Base-by-base conservation (phyloP, 139 green algal species). In the Chara braunii region DNA sequence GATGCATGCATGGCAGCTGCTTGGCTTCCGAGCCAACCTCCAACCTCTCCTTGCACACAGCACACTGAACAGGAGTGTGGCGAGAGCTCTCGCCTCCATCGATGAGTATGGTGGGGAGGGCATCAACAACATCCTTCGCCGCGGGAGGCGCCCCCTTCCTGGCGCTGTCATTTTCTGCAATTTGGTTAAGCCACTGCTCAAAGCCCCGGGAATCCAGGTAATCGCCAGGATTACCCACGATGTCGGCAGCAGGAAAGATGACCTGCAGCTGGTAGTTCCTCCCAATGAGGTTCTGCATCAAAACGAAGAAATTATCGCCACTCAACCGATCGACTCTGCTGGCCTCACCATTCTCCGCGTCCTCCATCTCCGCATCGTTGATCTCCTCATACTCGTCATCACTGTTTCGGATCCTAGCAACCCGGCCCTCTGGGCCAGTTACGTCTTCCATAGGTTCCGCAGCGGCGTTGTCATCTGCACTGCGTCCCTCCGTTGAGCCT, bases 1-100 rank as follows among this genome's bases (percentile, higher is more conserved):
- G 29, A 32, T 73, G 64, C 18, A 40, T 23, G 56, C 64, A 73
- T 34, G 64, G 64, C 64, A 73, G 36, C 56, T 33, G 18, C 52
- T 37, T 9, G 33, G 56, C 22, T 11, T 24, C 8, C 26, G 23
- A 37, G 24, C 64, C 56, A 3, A 58, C 64, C 23, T 74, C 64
- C 2, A 8, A 32, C 23, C 23, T 42, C 3, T 71, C 62, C 34
- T 70, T 69, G 55, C 62, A 71, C 33, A 71, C 36, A 3, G 51
- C 9, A 31, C 62, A 71, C 14, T 51, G 57, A 12, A 14, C 29
- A 18, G n/a, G n/a, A n/a, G n/a, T n/a, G n/a, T n/a, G n/a, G n/a
- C 58, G 37, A 37, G 37, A 36, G 45, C 45, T 52, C 14, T 32
- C 2, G 26, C 59, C 59, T 26, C 59, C 63, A 23, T 61, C 50